A percentile compares a stretch with the other conserved stretches of the same genome.
These are phyloP conservation scores for Staphylotrichum tortipilum DNA, from an alignment of 495 filamentous ascomycete genomes.

Conservation along the genomic window DNA sequence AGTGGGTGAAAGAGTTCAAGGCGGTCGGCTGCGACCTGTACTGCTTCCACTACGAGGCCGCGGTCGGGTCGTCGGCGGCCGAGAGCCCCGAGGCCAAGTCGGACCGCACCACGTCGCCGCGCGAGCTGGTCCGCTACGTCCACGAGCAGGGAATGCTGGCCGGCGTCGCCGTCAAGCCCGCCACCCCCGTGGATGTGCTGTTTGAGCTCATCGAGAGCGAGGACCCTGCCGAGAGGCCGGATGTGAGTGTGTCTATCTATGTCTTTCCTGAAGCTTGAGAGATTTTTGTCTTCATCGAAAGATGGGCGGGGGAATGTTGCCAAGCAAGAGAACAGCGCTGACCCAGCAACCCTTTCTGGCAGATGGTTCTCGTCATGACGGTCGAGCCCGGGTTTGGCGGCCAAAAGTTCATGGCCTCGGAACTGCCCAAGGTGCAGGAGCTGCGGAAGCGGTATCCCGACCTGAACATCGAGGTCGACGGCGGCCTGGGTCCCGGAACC, in stretches of 20 bases:
- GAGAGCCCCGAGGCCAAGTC: constrained; percentile 61
- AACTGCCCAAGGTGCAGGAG: constrained; percentile 84
- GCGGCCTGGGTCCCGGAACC: constrained; percentile 76
- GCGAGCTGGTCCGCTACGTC: constrained; percentile 80
- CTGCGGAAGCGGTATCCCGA: constrained; percentile 78
- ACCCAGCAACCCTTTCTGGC: no score
- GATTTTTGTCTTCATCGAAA: no score
- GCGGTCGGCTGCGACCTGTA: constrained; percentile 93
- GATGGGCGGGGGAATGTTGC: no score
- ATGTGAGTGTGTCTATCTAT: constrained; percentile 56
- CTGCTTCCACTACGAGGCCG: constrained; percentile 99
- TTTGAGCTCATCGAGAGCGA: constrained; percentile 75
- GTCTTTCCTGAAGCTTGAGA: no score
- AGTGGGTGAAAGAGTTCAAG: constrained; percentile 93
- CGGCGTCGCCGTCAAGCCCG: constrained; percentile 92
- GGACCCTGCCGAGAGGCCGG: constrained; percentile 67
- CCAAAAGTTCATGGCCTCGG: constrained; percentile 94
- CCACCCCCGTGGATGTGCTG: constrained; percentile 79
- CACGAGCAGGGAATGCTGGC: constrained; percentile 83
- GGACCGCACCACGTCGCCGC: constrained; percentile 62
- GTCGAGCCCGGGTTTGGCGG: constrained; percentile 96
- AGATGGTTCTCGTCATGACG: constrained; percentile 99
- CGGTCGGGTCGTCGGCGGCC: constrained; percentile 68
- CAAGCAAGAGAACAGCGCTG: no score
- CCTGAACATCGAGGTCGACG: constrained; percentile 95